Base-by-base conservation (phyloP, 2,329 filamentous ascomycete genomes). In the Macrophomina pseudophaseolina region DNA sequence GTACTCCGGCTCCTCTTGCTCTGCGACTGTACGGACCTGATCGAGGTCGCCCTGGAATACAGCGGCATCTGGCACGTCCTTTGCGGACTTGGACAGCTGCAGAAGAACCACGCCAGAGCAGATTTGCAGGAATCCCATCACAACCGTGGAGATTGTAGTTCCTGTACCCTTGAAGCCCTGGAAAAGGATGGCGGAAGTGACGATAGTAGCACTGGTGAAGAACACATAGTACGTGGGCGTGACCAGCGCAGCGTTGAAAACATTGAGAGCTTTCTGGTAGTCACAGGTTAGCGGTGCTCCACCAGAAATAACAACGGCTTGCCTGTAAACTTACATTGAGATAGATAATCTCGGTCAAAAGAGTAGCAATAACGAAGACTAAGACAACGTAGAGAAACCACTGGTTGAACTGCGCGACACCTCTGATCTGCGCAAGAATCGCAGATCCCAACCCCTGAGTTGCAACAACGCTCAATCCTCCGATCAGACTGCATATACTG, bases 201-300 rank as follows among this genome's bases (percentile, higher is more conserved):
- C 87, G 71, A 99, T 97, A 23, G 95, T 98, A 5, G 93, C 91
- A 72, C 90, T 97, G 46, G 95, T 99, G 78, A 99, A 99, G 82
- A 96, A 94, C 71, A 99, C 95, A 78, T 99, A 99, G 81, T 99
- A 99, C 2, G 95, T 99, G 0, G 95, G 95, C 0, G 95, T 99
- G 68, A 99, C 95, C 70, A 99, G 86, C 7, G 95, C 94, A 44
- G 95, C 95, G 74, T 99, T 98, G 84, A 94, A 98, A 59, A 99
- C 80, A 75, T 99, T 98, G 66, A 98, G 85, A 5, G 95, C 95
- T 97, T 99, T 99, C 94, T 98, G 80, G 49, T 30, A 51, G n/a
- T 58, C 4, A 2, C 7, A 2, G 3, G 70, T 83, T 67, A 84
- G 79, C 67, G 44, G 65, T 23, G 30, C 18, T 67, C 63, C 66